Percentiles rank a stretch among this genome's conserved stretches.
Evolutionary conservation across 495 filamentous ascomycete species (phyloP).

Genomic region (Amphirosellinia nigrospora): DNA sequence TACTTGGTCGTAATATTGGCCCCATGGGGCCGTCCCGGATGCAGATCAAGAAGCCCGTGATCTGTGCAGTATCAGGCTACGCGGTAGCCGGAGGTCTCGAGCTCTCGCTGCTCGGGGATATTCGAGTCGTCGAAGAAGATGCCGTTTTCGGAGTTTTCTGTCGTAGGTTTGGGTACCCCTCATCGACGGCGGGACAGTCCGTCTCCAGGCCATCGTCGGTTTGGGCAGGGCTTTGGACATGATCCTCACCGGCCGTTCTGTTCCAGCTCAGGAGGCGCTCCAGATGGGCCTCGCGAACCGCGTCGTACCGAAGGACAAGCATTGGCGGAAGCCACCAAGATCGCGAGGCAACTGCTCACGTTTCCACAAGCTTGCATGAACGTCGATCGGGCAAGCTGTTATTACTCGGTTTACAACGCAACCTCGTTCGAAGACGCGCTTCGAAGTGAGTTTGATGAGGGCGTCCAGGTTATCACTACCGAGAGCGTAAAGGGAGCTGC

Average conservation of each 20-base stretch:
- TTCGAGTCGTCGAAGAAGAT: conserved; percentile 1
- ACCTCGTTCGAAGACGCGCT: background rate
- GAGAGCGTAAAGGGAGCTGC: background rate
- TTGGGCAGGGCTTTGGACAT: background rate
- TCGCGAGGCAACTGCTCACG: background rate
- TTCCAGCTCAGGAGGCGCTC: background rate
- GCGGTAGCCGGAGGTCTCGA: background rate
- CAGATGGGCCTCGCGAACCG: conserved; percentile 1
- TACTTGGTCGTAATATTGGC: background rate
- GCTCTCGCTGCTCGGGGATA: background rate
- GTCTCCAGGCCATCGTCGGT: background rate
- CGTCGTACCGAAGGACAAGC: background rate
- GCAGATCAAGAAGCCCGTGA: background rate
- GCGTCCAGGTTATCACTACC: background rate
- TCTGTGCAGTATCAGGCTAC: background rate
- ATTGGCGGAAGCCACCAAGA: background rate
- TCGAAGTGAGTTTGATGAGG: background rate
- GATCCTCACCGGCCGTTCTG: background rate
- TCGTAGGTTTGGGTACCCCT: background rate
- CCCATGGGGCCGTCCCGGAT: background rate
- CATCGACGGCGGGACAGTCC: background rate
- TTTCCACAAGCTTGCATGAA: background rate
- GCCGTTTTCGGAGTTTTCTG: background rate
- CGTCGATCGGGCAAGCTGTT: background rate
- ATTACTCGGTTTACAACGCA: background rate